Conservation (phyloP, 441 rosid species). For the Cnidoscolus chayamansa region DNA sequence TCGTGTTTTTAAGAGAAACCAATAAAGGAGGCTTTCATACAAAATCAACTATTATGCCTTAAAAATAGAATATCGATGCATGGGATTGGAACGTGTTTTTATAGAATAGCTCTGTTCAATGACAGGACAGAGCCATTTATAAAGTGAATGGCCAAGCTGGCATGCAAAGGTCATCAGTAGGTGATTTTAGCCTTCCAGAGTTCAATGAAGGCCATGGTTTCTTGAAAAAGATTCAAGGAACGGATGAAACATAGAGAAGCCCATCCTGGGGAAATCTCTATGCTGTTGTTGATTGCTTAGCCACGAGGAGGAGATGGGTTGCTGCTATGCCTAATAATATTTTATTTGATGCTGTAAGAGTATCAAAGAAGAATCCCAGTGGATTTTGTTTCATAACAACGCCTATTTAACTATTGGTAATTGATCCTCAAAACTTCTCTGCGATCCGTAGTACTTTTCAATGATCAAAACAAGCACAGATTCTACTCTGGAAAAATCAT, state of each 20-base stretch:
- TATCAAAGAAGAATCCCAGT: neutral
- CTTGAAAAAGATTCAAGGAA: neutral
- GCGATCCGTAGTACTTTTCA: constrained; percentile 13
- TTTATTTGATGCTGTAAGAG: neutral
- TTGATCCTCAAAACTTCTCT: neutral
- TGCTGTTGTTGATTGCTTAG: neutral
- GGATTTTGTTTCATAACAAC: neutral
- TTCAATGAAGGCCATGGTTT: no score
- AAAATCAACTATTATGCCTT: no score
- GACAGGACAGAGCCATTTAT: constrained; percentile 17
- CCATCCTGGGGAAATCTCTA: constrained; percentile 12
- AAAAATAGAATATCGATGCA: neutral
- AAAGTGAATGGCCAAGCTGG: constrained; percentile 4
- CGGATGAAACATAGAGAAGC: neutral
- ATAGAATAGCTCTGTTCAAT: neutral
- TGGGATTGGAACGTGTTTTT: neutral
- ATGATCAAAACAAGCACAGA: neutral
- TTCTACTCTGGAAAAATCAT: neutral
- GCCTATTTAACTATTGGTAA: neutral
- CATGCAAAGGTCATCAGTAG: no score
- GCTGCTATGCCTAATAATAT: neutral
- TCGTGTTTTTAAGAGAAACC: no score
- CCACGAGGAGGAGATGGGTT: neutral
- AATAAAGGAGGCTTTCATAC: no score
- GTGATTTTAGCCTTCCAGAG: no score